Evolutionary conservation across 2,329 filamentous ascomycete species (phyloP).

Genomic region (Ceratocystis harringtonii): DNA sequence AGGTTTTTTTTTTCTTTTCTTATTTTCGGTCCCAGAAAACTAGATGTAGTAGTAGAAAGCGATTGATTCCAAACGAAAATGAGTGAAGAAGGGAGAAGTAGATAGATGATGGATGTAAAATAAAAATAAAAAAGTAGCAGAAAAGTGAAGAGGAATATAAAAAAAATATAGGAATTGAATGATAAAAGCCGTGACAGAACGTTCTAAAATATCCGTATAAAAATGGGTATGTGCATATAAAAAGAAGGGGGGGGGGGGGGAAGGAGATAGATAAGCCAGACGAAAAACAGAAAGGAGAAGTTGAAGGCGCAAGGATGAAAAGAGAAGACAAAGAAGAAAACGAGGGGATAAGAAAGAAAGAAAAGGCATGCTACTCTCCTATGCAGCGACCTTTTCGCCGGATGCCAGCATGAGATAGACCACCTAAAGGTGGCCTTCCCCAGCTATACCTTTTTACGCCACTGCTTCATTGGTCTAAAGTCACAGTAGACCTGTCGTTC

Average conservation of each 20-base stretch:
- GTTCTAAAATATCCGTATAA: neutral
- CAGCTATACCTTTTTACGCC: neutral
- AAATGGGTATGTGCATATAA: neutral
- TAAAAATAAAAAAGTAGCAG: neutral
- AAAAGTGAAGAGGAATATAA: neutral
- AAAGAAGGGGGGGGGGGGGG: neutral
- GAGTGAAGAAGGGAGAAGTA: constrained; percentile 4
- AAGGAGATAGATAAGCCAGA: neutral
- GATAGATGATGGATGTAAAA: constrained; percentile 14
- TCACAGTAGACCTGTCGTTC: no score
- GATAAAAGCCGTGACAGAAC: constrained; percentile 4
- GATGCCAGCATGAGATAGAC: neutral
- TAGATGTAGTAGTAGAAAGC: constrained; percentile 8
- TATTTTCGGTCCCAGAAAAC: neutral
- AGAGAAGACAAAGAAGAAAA: neutral
- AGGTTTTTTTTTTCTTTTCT: neutral
- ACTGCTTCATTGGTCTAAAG: no score
- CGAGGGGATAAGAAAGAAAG: no score
- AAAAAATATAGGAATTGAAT: neutral
- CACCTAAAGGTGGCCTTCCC: neutral
- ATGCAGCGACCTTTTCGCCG: no score
- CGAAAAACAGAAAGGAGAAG: constrained; percentile 12
- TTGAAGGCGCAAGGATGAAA: neutral
- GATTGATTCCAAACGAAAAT: constrained; percentile 15
- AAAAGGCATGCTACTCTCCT: no score